Percentiles rank a stretch among this genome's conserved stretches.
phyloP scores from a whole-genome alignment of 2,329 filamentous ascomycete species.

The Trichoderma atrobrunneum region DNA sequence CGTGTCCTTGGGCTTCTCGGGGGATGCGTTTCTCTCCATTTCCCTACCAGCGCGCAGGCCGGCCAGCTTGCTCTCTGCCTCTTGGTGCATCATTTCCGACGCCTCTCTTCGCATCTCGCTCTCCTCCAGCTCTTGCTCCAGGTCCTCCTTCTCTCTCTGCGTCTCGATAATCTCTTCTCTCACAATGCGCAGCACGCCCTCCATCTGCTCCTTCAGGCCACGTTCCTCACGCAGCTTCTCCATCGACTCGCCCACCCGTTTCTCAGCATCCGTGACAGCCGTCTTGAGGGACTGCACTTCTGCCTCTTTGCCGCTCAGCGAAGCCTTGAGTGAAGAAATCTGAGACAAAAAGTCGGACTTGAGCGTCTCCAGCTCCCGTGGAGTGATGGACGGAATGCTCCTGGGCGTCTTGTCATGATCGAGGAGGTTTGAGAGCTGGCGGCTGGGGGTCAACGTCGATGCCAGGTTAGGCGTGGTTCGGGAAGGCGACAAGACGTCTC shows the following conservation, averaged over 20 bases:
- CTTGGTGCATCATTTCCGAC: constrained; percentile 71
- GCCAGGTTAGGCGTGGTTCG: constrained; percentile 29
- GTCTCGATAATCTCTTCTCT: constrained; percentile 76
- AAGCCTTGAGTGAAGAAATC: constrained; percentile 90
- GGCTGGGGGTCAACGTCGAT: constrained; percentile 45
- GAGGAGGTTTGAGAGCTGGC: constrained; percentile 65
- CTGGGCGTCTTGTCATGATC: constrained; percentile 84
- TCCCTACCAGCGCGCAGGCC: constrained; percentile 65
- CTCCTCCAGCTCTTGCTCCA: constrained; percentile 73
- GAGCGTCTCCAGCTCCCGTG: constrained; percentile 85
- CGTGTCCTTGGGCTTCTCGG: constrained; percentile 35
- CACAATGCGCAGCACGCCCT: constrained; percentile 73
- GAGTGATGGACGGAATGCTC: constrained; percentile 85
- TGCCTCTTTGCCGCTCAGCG: constrained; percentile 87
- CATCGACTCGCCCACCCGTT: constrained; percentile 80
- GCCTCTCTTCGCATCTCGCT: constrained; percentile 71
- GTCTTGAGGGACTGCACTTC: constrained; percentile 85
- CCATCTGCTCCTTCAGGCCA: constrained; percentile 73
- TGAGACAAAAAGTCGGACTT: constrained; percentile 90
- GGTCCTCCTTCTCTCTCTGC: constrained; percentile 77
- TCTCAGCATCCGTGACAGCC: constrained; percentile 85
- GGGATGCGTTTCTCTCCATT: constrained; percentile 36
- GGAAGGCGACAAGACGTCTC: constrained; percentile 32
- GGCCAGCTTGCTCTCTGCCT: constrained; percentile 72
- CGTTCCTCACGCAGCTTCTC: constrained; percentile 80